A percentile compares a stretch with the other conserved stretches of the same genome.
Conservation (phyloP, 78 protist species). For the Emiliania huxleyi region DNA sequence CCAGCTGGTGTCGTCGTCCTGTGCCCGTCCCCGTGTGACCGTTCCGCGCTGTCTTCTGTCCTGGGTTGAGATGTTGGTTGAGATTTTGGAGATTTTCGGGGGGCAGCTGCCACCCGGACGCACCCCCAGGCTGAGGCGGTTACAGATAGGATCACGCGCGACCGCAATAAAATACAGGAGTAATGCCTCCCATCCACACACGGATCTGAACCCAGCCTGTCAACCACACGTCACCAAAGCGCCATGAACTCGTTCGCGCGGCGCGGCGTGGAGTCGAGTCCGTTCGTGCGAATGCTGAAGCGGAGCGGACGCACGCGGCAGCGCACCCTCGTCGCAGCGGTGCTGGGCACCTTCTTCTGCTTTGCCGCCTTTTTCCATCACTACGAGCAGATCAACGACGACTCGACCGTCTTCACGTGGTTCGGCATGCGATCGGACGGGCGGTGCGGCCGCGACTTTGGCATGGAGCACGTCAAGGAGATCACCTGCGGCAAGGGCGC, state of each 20-base stretch:
- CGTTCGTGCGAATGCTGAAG: neutral
- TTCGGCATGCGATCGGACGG: slow-evolving; percentile 11
- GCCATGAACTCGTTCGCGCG: neutral
- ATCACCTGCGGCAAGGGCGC: neutral
- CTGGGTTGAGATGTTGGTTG: no score
- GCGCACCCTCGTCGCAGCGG: neutral
- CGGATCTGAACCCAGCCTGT: no score
- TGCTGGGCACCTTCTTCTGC: neutral
- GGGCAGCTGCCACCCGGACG: no score
- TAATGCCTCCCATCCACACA: no score
- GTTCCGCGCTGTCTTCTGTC: no score
- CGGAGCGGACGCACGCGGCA: neutral
- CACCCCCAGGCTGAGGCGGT: no score
- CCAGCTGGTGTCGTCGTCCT: no score
- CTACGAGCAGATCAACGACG: neutral
- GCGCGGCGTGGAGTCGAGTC: neutral
- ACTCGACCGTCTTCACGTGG: neutral
- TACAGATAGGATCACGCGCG: no score
- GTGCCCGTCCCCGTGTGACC: no score
- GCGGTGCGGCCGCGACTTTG: slow-evolving; percentile 2
- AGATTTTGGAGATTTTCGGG: no score
- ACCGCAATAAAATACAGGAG: no score
- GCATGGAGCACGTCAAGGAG: neutral
- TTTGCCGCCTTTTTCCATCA: neutral
- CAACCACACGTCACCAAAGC: no score